Base-by-base conservation (phyloP, 1,139 yeast genomes). In the Meyerozyma athensensis region DNA sequence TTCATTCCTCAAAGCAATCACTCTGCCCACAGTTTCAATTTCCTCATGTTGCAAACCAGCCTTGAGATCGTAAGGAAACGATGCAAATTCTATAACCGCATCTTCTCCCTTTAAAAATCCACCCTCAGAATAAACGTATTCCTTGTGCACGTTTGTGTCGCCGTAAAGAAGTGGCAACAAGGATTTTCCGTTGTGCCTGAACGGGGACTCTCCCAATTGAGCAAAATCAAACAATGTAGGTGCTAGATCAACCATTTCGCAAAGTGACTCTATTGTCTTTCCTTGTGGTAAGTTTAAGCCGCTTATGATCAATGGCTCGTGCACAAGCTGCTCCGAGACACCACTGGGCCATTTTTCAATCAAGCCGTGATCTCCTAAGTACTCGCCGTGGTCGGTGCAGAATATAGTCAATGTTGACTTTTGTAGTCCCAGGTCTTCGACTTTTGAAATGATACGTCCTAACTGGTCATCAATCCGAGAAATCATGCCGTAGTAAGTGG, bases 291-390 rank as follows among this genome's bases (percentile, higher is more conserved):
- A 17, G 32, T 28, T 28, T 9, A 28, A 18, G 7, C 32, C 32
- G 18, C 32, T 28, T 5, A 28, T 14, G 18, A 28, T 28, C 14
- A 28, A 24, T 5, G 49, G 49, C 22, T 43, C 49, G 34, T 45
- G 47, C 17, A 41, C 41, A 14, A 45, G 33, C 13, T 34, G 35
- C 17, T 45, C 45, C 7, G 45, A 41, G 7, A 45, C 46, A 3
- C 48, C 49, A 33, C 45, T 41, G 9, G 48, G 49, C 48, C 48
- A 45, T 34, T 45, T 45, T 32, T 45, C 49, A 16, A 45, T 36
- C 30, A 45, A 37, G n/a, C 39, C 43, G 32, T 45, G 43, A 24
- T 45, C 47, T 2, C 49, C 49, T 19, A 45, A 36, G 35, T 45
- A 45, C 33, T 45, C 48, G n/a, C 49, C 49, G 30, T 45, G 49